Evolutionary conservation across 768 basidiomycete genomes (phyloP).

Genomic region (Trametes cinnabarina): DNA sequence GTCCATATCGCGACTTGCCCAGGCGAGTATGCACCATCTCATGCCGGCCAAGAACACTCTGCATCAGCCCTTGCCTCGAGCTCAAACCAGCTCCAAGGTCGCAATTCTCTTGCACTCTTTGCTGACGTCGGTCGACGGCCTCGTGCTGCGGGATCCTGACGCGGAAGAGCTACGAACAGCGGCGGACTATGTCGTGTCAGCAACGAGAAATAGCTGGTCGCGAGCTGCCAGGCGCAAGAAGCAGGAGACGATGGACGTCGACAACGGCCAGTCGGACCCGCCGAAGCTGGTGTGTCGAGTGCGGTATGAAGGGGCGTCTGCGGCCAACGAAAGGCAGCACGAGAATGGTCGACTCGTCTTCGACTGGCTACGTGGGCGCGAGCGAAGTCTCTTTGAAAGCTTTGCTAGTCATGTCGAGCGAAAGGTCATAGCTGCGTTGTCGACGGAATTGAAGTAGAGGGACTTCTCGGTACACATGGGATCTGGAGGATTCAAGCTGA

Average conservation of each 20-base stretch:
- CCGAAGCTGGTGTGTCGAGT: slow-evolving; percentile 26
- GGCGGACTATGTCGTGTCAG: slow-evolving; percentile 8
- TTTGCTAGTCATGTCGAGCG: slow-evolving; percentile 61
- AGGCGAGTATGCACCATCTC: slow-evolving; percentile 45
- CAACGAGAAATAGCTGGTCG: slow-evolving; percentile 61
- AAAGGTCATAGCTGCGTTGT: neutral
- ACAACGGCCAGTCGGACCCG: neutral
- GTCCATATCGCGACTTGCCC: slow-evolving; percentile 37
- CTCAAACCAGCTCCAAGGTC: slow-evolving; percentile 4
- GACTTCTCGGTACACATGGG: too few species aligned
- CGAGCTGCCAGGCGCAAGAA: slow-evolving; percentile 58
- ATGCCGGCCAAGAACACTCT: slow-evolving; percentile 62
- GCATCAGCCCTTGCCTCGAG: slow-evolving; percentile 35
- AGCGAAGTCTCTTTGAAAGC: slow-evolving; percentile 60
- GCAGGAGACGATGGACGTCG: slow-evolving; percentile 14
- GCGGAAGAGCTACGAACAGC: neutral
- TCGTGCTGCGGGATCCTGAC: slow-evolving; percentile 6
- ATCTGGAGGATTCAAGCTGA: too few species aligned
- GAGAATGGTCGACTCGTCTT: slow-evolving; percentile 38
- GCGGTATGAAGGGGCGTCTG: slow-evolving; percentile 16
- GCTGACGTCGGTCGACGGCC: slow-evolving; percentile 35
- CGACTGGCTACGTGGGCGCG: slow-evolving; percentile 62
- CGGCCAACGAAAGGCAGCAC: slow-evolving; percentile 2
- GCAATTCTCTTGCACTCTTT: slow-evolving; percentile 27
- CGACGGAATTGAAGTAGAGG: neutral